phyloP scores from a whole-genome alignment of 306 rosid species.

The Gleditsia sinensis region DNA sequence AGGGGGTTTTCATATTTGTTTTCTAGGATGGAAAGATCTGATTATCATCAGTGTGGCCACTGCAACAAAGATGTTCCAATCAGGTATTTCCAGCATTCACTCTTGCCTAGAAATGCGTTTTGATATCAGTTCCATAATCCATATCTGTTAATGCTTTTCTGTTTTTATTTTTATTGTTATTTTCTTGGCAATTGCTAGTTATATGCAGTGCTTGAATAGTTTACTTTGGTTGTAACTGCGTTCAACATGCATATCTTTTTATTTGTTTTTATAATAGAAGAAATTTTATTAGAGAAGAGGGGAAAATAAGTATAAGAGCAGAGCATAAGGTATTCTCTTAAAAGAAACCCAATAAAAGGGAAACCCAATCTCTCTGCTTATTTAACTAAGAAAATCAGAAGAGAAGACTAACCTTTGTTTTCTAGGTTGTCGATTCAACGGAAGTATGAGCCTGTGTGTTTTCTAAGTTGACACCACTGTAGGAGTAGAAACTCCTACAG shows the following conservation, averaged over 20 bases:
- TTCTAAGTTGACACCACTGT: too few species aligned
- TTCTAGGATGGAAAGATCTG: constrained; percentile 76
- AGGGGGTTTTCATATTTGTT: constrained; percentile 80
- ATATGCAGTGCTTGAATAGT: background rate
- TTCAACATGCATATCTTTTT: background rate
- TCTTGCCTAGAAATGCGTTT: constrained; percentile 14
- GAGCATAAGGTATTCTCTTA: too few species aligned
- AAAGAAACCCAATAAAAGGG: background rate
- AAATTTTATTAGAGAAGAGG: background rate
- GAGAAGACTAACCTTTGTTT: background rate
- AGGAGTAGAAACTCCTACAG: too few species aligned
- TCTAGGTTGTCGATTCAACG: background rate
- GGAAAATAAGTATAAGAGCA: background rate
- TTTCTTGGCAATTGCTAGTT: background rate
- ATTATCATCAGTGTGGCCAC: constrained; percentile 69
- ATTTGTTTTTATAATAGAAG: background rate
- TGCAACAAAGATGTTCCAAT: constrained; percentile 81
- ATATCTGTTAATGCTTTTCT: background rate
- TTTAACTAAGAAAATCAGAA: background rate
- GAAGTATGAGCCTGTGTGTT: background rate
- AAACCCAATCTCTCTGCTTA: background rate
- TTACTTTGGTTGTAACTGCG: background rate
- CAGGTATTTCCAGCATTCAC: constrained; percentile 57
- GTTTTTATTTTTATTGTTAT: background rate
- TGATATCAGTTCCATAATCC: constrained; percentile 7